phyloP scores from a whole-genome alignment of 2,329 filamentous ascomycete genomes.

The Claviceps pusilla region DNA sequence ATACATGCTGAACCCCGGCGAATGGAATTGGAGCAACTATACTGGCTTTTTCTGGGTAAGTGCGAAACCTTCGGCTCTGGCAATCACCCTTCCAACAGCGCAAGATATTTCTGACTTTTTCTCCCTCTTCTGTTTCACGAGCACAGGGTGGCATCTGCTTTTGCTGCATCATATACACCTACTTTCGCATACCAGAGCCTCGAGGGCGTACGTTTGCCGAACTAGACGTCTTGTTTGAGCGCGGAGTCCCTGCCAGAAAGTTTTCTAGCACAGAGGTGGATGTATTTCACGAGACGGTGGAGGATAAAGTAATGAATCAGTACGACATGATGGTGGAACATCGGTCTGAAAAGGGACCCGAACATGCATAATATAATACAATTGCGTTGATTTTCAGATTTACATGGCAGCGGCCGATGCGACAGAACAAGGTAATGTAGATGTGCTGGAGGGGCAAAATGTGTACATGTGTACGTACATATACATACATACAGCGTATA shows the following conservation, averaged over 20 bases:
- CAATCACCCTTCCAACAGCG: not conserved
- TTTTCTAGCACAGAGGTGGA: slow-evolving; percentile 47
- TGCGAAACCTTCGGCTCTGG: not conserved
- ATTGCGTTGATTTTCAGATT: no score
- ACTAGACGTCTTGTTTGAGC: slow-evolving; percentile 71
- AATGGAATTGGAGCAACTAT: slow-evolving; percentile 80
- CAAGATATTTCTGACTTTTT: not conserved
- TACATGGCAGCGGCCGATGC: no score
- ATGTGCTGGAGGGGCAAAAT: no score
- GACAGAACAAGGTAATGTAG: no score
- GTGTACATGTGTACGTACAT: no score
- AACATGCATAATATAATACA: not conserved
- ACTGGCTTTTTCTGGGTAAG: slow-evolving; percentile 72
- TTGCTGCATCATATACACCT: slow-evolving; percentile 62
- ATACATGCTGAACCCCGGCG: slow-evolving; percentile 80
- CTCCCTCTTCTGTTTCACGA: not conserved
- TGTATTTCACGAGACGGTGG: slow-evolving; percentile 38
- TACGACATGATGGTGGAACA: slow-evolving; percentile 26
- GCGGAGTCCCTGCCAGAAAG: slow-evolving; percentile 53
- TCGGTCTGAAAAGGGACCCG: slow-evolving; percentile 7
- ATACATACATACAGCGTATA: no score
- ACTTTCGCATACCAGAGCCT: slow-evolving; percentile 50
- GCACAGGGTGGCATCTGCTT: slow-evolving; percentile 58
- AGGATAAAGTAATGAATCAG: slow-evolving; percentile 30
- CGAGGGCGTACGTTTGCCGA: slow-evolving; percentile 71